These are phyloP conservation scores for Saksenaea vasiformis DNA, from an alignment of 371 early-diverging fungal genomes.

Conservation along the genomic window DNA sequence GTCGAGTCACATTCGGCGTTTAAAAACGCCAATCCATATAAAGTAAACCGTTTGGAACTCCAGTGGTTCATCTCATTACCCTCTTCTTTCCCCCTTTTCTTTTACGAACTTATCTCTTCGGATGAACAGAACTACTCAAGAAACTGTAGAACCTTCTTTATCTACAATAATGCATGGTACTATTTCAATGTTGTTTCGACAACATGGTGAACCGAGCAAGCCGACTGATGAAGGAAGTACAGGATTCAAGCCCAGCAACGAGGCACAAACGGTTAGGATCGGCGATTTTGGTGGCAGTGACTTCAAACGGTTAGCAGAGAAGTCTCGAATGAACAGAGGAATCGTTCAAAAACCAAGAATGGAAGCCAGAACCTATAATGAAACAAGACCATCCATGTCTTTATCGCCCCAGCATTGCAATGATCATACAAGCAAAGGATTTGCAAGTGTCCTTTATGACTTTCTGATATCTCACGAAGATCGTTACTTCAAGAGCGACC, in stretches of 20 bases:
- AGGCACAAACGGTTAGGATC: conserved; percentile 5
- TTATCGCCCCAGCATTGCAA: conserved; percentile 1
- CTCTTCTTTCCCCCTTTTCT: background rate
- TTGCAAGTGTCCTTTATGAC: conserved; percentile 25
- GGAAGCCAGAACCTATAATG: background rate
- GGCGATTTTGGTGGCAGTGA: conserved; percentile 24
- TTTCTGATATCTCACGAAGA: conserved; percentile 33
- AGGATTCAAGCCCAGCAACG: conserved; percentile 4
- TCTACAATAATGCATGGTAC: background rate
- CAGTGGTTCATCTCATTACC: background rate
- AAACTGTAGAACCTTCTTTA: background rate
- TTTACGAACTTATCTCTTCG: background rate
- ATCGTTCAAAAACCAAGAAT: background rate
- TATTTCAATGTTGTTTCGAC: background rate
- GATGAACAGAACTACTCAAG: background rate
- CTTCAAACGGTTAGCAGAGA: conserved; percentile 29
- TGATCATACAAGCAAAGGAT: background rate
- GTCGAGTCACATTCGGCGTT: background rate
- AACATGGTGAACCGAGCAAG: background rate
- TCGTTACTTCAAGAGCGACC: conserved; percentile 38
- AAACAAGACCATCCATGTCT: conserved; percentile 6
- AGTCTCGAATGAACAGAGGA: conserved; percentile 20
- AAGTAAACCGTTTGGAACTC: background rate
- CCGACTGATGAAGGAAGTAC: background rate
- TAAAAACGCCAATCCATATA: background rate